These are phyloP conservation scores for Penicillium sp. DNA, from an alignment of 2,329 filamentous ascomycete genomes.

Conservation along the genomic window DNA sequence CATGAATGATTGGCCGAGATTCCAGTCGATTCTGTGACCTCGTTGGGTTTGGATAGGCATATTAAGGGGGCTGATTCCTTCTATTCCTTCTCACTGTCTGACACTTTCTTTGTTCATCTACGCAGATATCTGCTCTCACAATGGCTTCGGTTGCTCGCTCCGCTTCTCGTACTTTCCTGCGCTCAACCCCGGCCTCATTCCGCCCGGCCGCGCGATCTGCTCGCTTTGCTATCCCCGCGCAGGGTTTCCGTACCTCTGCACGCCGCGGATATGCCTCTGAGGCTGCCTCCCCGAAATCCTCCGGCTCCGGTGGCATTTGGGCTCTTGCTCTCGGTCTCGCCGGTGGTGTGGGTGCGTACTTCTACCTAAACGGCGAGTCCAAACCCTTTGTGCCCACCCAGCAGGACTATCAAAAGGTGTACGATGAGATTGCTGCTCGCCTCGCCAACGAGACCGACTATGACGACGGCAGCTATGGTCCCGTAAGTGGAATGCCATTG, in stretches of 20 bases:
- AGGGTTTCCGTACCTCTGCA: conserved; percentile 66
- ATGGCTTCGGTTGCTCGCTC: conserved; percentile 43
- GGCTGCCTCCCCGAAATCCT: conserved; percentile 49
- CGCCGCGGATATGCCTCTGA: conserved; percentile 76
- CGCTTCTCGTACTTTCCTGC: conserved; percentile 41
- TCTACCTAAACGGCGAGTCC: conserved; percentile 52
- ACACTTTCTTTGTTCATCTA: conserved; percentile 2
- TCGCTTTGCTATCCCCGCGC: conserved; percentile 54
- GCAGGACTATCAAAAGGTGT: conserved; percentile 92
- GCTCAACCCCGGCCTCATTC: conserved; percentile 37
- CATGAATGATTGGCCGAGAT: conserved; percentile 14
- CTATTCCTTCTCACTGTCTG: conserved; percentile 7
- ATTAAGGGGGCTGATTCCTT: not conserved
- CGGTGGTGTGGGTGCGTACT: conserved; percentile 62
- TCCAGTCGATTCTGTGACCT: conserved; percentile 10
- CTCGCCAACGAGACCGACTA: conserved; percentile 91
- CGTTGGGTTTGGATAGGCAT: not conserved
- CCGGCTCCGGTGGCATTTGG: conserved; percentile 52
- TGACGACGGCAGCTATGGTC: conserved; percentile 93
- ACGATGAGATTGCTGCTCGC: conserved; percentile 73
- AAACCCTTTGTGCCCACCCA: conserved; percentile 65
- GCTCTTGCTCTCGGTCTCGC: conserved; percentile 54
- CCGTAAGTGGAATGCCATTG: conserved; percentile 46
- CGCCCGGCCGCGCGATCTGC: conserved; percentile 50
- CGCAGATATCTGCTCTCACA: conserved; percentile 19